Conservation (phyloP, 1,139 yeast genomes). For the Candida albicans region DNA sequence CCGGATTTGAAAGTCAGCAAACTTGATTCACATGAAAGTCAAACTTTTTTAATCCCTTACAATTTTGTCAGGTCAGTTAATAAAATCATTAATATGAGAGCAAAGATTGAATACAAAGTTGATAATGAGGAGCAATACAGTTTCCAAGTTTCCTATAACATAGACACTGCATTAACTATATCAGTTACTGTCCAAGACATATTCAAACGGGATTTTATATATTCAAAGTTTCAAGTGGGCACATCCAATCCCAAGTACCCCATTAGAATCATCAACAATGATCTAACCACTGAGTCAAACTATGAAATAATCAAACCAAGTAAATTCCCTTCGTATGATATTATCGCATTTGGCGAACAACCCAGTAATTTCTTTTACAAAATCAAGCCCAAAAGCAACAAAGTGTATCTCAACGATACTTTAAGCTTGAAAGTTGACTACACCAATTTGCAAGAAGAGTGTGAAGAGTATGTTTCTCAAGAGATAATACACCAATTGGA, state of each 20-base stretch:
- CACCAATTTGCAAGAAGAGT: slow-evolving; percentile 47
- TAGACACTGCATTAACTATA: slow-evolving; percentile 54
- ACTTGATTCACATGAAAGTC: slow-evolving; percentile 19
- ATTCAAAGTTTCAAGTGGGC: slow-evolving; percentile 68
- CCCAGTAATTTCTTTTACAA: slow-evolving; percentile 64
- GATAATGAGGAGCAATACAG: slow-evolving; percentile 20
- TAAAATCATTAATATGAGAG: slow-evolving; percentile 28
- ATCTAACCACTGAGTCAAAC: slow-evolving; percentile 35
- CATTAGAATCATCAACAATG: slow-evolving; percentile 49
- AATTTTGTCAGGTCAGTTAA: slow-evolving; percentile 23
- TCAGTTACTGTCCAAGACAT: slow-evolving; percentile 81
- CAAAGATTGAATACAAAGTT: slow-evolving; percentile 30
- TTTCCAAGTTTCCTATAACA: slow-evolving; percentile 26
- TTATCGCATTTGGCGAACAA: slow-evolving; percentile 67
- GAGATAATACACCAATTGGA: slow-evolving; percentile 7
- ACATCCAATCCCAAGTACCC: slow-evolving; percentile 56
- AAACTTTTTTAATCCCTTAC: slow-evolving; percentile 24
- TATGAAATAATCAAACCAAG: slow-evolving; percentile 36
- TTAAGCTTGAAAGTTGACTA: slow-evolving; percentile 47
- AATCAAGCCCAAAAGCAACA: slow-evolving; percentile 29
- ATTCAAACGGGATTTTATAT: slow-evolving; percentile 54
- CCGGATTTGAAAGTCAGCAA: slow-evolving; percentile 19
- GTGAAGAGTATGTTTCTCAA: slow-evolving; percentile 14
- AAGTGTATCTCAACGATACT: slow-evolving; percentile 29
- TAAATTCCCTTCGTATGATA: slow-evolving; percentile 17